Conservation (phyloP, 106 monocot genomes). For the Dactylorhiza incarnata region DNA sequence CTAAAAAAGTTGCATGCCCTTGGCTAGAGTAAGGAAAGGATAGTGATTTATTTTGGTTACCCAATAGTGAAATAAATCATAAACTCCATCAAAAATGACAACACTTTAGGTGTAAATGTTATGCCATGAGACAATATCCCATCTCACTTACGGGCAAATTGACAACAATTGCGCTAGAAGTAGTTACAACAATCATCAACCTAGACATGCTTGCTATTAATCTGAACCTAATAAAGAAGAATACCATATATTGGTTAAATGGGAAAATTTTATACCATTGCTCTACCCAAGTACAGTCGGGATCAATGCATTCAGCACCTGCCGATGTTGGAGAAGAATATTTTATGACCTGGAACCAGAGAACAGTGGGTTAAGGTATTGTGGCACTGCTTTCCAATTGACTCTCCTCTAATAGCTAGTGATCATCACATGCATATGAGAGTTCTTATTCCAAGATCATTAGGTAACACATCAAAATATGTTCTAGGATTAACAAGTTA, state of each 20-base stretch:
- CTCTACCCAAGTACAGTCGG: slow-evolving; percentile 25
- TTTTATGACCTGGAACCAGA: slow-evolving; percentile 23
- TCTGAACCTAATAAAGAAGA: not conserved
- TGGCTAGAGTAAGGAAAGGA: not conserved
- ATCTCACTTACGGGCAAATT: not conserved
- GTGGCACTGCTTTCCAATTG: not conserved
- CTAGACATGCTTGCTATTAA: not conserved
- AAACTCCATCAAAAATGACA: not conserved
- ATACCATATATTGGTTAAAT: not conserved
- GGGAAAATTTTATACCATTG: slow-evolving; percentile 14
- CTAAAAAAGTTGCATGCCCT: not conserved
- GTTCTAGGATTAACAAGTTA: not conserved
- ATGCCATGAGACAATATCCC: not conserved
- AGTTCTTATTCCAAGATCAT: not conserved
- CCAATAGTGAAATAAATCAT: not conserved
- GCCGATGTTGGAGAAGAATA: slow-evolving; percentile 22
- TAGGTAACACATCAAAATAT: not conserved
- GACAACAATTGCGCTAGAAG: not conserved
- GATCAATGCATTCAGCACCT: slow-evolving; percentile 26
- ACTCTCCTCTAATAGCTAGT: not conserved
- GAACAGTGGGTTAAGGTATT: not conserved
- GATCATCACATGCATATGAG: not conserved
- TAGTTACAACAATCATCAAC: not conserved
- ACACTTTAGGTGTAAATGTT: not conserved
- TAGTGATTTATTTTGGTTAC: not conserved